A percentile compares a stretch with the other conserved stretches of the same genome.
Evolutionary conservation across 176 grass and related monocot species (phyloP).

Genomic region (Aegilops sharonensis): DNA sequence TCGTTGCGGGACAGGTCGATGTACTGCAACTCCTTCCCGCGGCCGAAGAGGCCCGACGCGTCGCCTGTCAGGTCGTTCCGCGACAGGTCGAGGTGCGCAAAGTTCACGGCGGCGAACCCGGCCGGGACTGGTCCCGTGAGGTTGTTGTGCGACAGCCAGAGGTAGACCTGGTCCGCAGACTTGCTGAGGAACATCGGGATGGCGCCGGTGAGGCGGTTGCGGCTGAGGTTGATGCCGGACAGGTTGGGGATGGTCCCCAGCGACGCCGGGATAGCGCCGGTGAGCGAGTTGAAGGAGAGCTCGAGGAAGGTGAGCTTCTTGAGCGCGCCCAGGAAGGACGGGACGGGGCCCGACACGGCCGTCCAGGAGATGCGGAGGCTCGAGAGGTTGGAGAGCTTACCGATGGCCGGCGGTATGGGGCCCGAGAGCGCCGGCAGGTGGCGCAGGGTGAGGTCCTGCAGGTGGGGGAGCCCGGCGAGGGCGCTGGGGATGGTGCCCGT

Average conservation of each 20-base stretch:
- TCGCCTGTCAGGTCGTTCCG: constrained; percentile 56
- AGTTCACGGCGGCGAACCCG: constrained; percentile 27
- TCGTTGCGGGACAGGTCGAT: background rate
- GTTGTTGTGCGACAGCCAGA: constrained; percentile 60
- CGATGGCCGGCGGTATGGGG: background rate
- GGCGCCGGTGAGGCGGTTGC: constrained; percentile 55
- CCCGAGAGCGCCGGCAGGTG: background rate
- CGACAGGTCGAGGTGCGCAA: constrained; percentile 54
- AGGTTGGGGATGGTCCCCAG: constrained; percentile 15
- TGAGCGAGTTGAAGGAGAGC: constrained; percentile 58
- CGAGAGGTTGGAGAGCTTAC: background rate
- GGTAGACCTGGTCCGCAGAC: background rate
- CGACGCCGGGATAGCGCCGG: constrained; percentile 49
- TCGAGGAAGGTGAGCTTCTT: constrained; percentile 29
- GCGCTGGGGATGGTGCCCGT: constrained; percentile 23
- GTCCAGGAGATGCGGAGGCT: background rate
- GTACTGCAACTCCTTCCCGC: background rate
- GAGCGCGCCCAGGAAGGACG: constrained; percentile 34
- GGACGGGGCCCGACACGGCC: constrained; percentile 48
- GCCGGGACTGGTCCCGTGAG: constrained; percentile 46
- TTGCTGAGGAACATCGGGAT: constrained; percentile 1
- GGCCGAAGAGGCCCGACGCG: constrained; percentile 29
- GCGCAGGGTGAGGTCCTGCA: background rate
- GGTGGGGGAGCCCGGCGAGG: constrained; percentile 1
- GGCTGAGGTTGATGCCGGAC: constrained; percentile 51